Base-by-base conservation (phyloP, 2,329 filamentous ascomycete genomes). In the Chaetomiaceae sp. region DNA sequence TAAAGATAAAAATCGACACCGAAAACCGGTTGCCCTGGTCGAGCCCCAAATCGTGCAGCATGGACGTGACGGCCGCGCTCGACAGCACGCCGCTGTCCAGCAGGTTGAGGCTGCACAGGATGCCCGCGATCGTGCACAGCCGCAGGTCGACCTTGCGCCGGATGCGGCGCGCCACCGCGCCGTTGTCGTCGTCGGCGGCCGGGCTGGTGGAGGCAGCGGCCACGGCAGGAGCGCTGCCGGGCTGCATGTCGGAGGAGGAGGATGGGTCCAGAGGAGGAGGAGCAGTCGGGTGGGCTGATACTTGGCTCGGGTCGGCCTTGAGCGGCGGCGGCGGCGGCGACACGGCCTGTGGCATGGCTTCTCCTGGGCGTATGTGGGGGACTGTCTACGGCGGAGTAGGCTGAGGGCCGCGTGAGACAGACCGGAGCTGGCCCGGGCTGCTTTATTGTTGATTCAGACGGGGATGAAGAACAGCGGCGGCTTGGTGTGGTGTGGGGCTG, bases 1-100 rank as follows among this genome's bases (percentile, higher is more conserved):
- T 86, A 63, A 86, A 86, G 60, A 86, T 84, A 66, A 86, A 83
- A 47, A 88, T 86, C 18, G 80, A 75, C 4, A 86, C 75, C 1
- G 79, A 83, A 60, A 83, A 87, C 32, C 82, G 72, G 52, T 82
- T 78, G 18, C 82, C 82, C n/a, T 49, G 39, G 34, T 78, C 72
- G 11, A 87, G 68, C 14, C 74, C 72, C 34, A 87, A 68, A 57
- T 87, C 83, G 10, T 66, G 58, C 38, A 81, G 71, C 78, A 86
- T 84, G 20, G 73, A 80, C 0, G 83, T 86, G 9, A 86, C 83
- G 1, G 81, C 80, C 0, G 83, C 84, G 6, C 76, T 81, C 1
- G 78, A 82, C 47, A 87, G 81, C 55, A 87, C 82, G 33, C 81
- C 82, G 39, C 76, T 79, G 65, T 87, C 83, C 12, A 87, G 70